These are phyloP conservation scores for Aphanocladium album DNA, from an alignment of 2,329 filamentous ascomycete genomes.

Conservation along the genomic window DNA sequence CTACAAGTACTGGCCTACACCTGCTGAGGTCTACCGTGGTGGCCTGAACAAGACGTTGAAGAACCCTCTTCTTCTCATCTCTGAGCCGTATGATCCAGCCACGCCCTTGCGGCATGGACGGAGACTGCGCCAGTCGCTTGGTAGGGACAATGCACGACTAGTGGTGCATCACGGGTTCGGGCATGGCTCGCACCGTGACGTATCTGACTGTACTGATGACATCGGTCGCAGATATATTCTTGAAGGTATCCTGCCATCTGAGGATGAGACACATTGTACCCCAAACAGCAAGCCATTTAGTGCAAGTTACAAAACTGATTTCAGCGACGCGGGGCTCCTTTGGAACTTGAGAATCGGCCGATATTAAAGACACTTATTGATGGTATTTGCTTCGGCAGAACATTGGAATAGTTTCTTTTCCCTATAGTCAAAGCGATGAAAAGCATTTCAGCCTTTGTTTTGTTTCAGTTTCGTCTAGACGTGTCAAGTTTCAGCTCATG, in stretches of 20 bases:
- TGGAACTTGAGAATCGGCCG: neutral
- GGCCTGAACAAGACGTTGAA: constrained; percentile 39
- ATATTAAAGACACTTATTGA: neutral
- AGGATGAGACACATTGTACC: constrained; percentile 40
- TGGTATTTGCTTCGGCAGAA: too few relatives aligned
- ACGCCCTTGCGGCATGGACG: constrained; percentile 45
- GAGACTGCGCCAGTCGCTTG: constrained; percentile 40
- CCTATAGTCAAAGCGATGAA: too few relatives aligned
- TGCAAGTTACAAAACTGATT: neutral
- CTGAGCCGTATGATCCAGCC: constrained; percentile 45
- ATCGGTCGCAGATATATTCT: constrained; percentile 37
- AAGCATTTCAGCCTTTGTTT: too few relatives aligned
- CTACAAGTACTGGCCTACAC: constrained; percentile 38
- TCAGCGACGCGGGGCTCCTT: neutral
- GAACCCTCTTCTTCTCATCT: constrained; percentile 41
- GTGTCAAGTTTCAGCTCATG: neutral
- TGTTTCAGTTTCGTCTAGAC: neutral
- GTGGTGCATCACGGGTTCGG: constrained; percentile 47
- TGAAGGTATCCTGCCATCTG: constrained; percentile 34
- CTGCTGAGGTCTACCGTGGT: constrained; percentile 43
- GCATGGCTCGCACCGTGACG: constrained; percentile 38
- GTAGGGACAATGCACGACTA: constrained; percentile 39
- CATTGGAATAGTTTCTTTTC: too few relatives aligned
- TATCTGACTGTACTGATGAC: constrained; percentile 39
- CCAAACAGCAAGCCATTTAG: constrained; percentile 44